Evolutionary conservation across 164 flowering plant species (phyloP), one percentile per base, ranked within the genome.

Genomic region (Saururus chinensis): DNA sequence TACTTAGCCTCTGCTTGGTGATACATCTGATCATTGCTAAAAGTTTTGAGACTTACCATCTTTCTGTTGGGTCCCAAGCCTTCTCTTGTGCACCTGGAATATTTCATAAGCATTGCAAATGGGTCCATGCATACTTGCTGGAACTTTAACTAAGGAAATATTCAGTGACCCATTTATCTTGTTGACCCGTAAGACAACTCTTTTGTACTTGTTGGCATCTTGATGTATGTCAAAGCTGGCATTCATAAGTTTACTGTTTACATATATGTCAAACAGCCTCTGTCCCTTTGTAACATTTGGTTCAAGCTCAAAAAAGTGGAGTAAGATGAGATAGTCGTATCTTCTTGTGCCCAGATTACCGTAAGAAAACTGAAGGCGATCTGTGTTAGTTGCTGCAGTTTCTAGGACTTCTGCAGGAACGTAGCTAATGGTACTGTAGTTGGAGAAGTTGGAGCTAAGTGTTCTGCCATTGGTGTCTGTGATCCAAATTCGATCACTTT

Each of bases 41-140:
- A 5, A 25, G 45, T 21, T 16, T 42, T 16, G 11, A 16, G 54
- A 64, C 72, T 20, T 78, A 85, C 91, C 80, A 66, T 80, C 85
- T 52, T 65, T 20, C 37, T 64, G 76, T 20, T 57, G 26, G 53
- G 80, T 77, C 58, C 61, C 83, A 56, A 67, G 63, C 57, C 53
- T 64, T 73, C 60, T 40, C 40, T 67, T 63, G 12, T 19, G 73
- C 45, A 77, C 70, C 67, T 73, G 77, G 9, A 81, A 64, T 56
- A 85, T 70, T 77, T 85, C 91, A 68, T 78, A 82, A 41, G 81
- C 91, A 79, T 71, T 85, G 64, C 76, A 77, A 51, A 81, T 70
- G 55, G 91, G 91, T 51, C 88, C 91, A 10, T 64, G 67, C 40
- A 61, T 69, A 69, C 66, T 64, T 9, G 51, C 24, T 40, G 70